phyloP scores from a whole-genome alignment of 352 stramenopile species.

The Phytophthora pistaciae region DNA sequence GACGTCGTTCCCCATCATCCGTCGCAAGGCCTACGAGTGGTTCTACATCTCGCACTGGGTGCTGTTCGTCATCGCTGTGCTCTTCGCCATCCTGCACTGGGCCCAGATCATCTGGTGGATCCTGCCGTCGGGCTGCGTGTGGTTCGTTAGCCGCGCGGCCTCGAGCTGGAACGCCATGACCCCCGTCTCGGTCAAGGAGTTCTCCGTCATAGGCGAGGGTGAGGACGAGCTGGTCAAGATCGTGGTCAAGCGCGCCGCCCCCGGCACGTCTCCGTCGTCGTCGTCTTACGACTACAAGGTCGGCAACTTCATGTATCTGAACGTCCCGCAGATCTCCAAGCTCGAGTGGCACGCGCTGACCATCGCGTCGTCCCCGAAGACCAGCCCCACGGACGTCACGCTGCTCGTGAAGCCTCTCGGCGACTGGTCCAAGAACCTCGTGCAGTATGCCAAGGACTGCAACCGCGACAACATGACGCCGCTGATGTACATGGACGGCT shows the following conservation, averaged over 20 bases:
- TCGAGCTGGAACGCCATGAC: constrained; percentile 57
- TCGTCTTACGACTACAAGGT: constrained; percentile 57
- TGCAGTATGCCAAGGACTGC: constrained; percentile 54
- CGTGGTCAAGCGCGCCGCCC: constrained; percentile 48
- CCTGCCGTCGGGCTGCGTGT: constrained; percentile 53
- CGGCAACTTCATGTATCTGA: constrained; percentile 66
- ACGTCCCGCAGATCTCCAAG: constrained; percentile 61
- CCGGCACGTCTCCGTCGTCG: constrained; percentile 39
- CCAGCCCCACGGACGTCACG: constrained; percentile 44
- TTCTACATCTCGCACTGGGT: constrained; percentile 73
- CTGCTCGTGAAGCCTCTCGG: constrained; percentile 63
- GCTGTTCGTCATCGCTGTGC: constrained; percentile 59
- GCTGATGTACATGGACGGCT: constrained; percentile 64
- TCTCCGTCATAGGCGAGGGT: constrained; percentile 39
- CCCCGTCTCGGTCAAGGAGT: constrained; percentile 46
- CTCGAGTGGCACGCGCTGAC: constrained; percentile 69
- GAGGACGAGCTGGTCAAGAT: constrained; percentile 58
- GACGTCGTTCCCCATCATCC: constrained; percentile 62
- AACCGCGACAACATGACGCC: constrained; percentile 31
- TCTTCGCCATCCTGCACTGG: constrained; percentile 70
- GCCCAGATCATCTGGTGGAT: constrained; percentile 73
- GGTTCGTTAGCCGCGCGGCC: constrained; percentile 58
- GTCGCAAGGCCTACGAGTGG: constrained; percentile 61
- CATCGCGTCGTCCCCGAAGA: constrained; percentile 60
- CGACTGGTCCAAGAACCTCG: constrained; percentile 55